phyloP scores from a whole-genome alignment of 2,329 filamentous ascomycete species.

The Ilyonectria sp. region DNA sequence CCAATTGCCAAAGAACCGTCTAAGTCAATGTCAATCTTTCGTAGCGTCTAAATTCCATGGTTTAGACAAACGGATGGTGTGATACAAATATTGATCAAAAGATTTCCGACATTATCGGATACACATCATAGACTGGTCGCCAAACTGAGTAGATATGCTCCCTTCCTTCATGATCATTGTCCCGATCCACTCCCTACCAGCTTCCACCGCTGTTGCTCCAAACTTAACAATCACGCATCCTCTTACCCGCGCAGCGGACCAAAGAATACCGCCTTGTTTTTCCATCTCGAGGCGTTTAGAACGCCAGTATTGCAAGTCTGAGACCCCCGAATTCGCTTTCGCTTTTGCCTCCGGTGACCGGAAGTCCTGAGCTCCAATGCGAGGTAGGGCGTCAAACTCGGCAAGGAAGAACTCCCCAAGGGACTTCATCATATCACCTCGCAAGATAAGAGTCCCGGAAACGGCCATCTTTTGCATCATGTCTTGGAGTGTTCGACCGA shows the following conservation, averaged over 20 bases:
- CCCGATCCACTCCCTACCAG: conserved; percentile 84
- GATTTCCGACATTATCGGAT: conserved; percentile 62
- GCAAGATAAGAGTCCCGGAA: conserved; percentile 88
- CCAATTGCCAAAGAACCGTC: not conserved
- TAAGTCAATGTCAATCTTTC: not conserved
- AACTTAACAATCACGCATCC: conserved; percentile 95
- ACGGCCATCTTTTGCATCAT: conserved; percentile 84
- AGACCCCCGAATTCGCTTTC: conserved; percentile 53
- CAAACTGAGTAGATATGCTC: conserved; percentile 79
- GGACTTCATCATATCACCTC: conserved; percentile 77
- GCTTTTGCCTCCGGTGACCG: conserved; percentile 66
- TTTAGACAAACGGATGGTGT: not conserved
- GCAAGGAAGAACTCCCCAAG: conserved; percentile 82
- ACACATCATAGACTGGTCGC: conserved; percentile 86
- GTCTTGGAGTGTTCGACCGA: conserved; percentile 62
- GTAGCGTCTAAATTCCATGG: not conserved
- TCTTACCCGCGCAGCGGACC: conserved; percentile 85
- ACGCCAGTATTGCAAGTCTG: conserved; percentile 68
- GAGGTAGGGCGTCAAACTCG: conserved; percentile 83
- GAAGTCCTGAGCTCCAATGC: conserved; percentile 89
- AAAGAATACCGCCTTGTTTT: conserved; percentile 74
- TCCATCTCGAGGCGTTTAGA: conserved; percentile 71
- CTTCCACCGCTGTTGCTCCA: conserved; percentile 85
- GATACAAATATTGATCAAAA: not conserved
- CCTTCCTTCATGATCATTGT: conserved; percentile 82